Conservation (phyloP, 208 protist genomes). For the Leishmania guyanensis region DNA sequence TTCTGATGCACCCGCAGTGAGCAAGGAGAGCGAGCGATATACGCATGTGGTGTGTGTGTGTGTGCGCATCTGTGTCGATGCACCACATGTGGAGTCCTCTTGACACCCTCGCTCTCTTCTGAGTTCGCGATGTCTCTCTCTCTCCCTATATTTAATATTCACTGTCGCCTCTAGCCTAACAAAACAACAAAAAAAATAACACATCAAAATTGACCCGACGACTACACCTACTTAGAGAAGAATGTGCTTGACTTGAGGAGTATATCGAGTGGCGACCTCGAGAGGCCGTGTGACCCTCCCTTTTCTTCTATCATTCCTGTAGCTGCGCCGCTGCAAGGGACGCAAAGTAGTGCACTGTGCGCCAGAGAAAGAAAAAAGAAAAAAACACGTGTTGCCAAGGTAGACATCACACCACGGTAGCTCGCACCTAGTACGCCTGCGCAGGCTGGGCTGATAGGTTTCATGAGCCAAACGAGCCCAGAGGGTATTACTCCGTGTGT, state of each 20-base stretch:
- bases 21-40: not conserved
- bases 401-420: not conserved
- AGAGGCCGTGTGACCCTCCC: not conserved
- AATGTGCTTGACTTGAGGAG: not conserved
- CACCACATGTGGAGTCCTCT: not conserved
- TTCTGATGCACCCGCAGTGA: not conserved
- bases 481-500: too few relatives aligned
- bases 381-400: too few relatives aligned
- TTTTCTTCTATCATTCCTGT: not conserved
- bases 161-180: not conserved
- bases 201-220: not conserved
- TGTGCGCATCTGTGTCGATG: too few relatives aligned
- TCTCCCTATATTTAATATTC: not conserved
- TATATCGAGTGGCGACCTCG: not conserved
- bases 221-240: not conserved
- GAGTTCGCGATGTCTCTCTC: not conserved
- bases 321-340: not conserved
- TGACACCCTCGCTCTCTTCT: not conserved
- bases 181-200: not conserved
- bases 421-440: not conserved
- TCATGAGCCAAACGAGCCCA: too few relatives aligned
- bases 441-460: too few relatives aligned
- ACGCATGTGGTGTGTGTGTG: not conserved
- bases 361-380: not conserved
- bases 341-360: not conserved